These are phyloP conservation scores for sweet orange (Citrus sinensis) DNA, from an alignment of 345 rosid genomes.

Conservation along the genomic window DNA sequence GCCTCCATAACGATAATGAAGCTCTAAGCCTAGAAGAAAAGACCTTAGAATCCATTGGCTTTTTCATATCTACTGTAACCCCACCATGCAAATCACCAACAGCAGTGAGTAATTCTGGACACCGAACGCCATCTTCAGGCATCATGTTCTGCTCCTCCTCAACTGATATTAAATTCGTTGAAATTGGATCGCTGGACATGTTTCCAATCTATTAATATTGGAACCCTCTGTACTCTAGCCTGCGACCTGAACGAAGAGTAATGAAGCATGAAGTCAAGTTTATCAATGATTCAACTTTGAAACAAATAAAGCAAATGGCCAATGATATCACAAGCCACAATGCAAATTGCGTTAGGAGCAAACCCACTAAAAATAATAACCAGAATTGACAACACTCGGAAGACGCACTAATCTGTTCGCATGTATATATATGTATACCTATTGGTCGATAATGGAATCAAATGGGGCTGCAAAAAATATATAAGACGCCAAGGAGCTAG, in stretches of 20 bases:
- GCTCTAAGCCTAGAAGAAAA: constrained; percentile 46
- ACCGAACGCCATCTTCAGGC: constrained; percentile 16
- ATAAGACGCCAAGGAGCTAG: no score
- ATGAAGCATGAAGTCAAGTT: neutral
- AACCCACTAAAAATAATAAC: neutral
- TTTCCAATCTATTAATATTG: neutral
- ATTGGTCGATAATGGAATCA: no score
- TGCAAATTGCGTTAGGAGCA: neutral
- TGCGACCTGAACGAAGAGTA: constrained; percentile 4
- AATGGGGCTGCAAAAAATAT: no score
- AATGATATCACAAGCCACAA: neutral
- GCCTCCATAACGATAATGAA: constrained; percentile 52
- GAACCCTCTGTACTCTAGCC: neutral
- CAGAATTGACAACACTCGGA: neutral
- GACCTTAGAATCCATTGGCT: constrained; percentile 36
- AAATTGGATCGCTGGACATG: constrained; percentile 8
- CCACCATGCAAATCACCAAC: constrained; percentile 53
- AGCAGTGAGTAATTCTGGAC: constrained; percentile 31
- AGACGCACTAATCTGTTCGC: neutral
- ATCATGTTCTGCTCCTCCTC: constrained; percentile 11
- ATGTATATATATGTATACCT: neutral
- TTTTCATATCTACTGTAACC: constrained; percentile 38
- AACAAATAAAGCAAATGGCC: neutral
- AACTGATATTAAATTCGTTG: constrained; percentile 14
- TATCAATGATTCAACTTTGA: neutral